A percentile compares a stretch with the other conserved stretches of the same genome.
Evolutionary conservation across 1,284 basidiomycete genomes (phyloP).

Genomic region (Trichosporon asahii): DNA sequence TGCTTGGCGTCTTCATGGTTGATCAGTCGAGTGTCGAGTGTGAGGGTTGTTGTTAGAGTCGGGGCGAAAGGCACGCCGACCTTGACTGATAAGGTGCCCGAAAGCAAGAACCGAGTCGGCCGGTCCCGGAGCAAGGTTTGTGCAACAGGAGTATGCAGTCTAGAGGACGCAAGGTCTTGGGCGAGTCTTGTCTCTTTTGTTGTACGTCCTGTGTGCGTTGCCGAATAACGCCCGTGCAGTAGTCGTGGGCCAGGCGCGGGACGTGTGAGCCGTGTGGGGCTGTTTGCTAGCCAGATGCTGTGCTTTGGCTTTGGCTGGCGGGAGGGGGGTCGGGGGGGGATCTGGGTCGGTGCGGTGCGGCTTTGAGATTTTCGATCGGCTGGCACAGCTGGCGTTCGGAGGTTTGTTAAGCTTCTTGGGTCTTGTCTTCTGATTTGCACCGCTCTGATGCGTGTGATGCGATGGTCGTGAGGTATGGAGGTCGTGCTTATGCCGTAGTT

Average conservation of each 20-base stretch:
- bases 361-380: neutral
- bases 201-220: neutral
- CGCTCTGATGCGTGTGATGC: neutral
- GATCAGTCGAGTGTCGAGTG: neutral
- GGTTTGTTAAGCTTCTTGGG: neutral
- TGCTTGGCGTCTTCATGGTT: conserved; percentile 1
- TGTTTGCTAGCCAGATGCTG: neutral
- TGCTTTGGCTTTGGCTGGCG: neutral
- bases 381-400: neutral
- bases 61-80: neutral
- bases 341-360: neutral
- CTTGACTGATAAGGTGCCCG: neutral
- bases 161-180: neutral
- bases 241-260: neutral
- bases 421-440: neutral
- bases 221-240: neutral
- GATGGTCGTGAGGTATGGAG: neutral
- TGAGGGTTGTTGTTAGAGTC: neutral
- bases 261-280: neutral
- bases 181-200: neutral
- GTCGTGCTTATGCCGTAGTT: neutral
- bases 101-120: neutral
- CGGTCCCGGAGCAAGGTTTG: neutral
- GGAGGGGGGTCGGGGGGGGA: neutral
- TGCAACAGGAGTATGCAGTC: neutral